Evolutionary conservation across 352 stramenopile species (phyloP).

Genomic region (Pythium rhizo-oryzae): DNA sequence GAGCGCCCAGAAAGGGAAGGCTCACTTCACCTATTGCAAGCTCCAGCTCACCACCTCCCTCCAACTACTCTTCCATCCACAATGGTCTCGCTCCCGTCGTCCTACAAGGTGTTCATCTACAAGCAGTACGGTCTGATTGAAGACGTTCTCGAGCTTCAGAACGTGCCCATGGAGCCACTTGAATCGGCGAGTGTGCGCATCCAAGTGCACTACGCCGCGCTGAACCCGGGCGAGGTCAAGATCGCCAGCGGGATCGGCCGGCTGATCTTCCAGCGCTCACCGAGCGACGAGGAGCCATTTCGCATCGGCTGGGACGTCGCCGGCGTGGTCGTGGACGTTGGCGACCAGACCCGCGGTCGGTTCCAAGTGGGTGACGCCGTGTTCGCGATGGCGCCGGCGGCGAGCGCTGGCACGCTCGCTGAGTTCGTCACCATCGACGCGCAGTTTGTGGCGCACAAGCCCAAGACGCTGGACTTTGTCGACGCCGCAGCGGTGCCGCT

Average conservation of each 20-base stretch:
- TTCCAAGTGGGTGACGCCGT: slow-evolving; percentile 13
- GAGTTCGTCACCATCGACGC: slow-evolving; percentile 41
- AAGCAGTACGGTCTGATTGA: background rate
- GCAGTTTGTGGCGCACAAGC: slow-evolving; percentile 39
- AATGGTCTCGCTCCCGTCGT: background rate
- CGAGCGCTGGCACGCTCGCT: slow-evolving; percentile 25
- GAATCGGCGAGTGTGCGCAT: background rate
- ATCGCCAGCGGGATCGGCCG: background rate
- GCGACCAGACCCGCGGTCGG: background rate
- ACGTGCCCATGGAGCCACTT: background rate
- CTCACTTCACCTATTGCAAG: background rate
- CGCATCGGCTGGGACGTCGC: slow-evolving; percentile 10
- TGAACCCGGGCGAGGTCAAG: background rate
- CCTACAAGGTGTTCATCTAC: background rate
- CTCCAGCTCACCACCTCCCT: background rate
- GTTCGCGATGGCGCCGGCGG: slow-evolving; percentile 24
- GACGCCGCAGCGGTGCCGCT: slow-evolving; percentile 37
- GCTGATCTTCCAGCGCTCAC: background rate
- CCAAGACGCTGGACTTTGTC: slow-evolving; percentile 36
- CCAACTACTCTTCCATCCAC: background rate
- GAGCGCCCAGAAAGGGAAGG: background rate
- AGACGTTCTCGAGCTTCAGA: background rate
- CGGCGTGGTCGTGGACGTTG: slow-evolving; percentile 8
- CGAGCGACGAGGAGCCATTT: slow-evolving; percentile 1
- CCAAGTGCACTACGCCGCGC: background rate